Evolutionary conservation across 108 stramenopile species (phyloP).

Genomic region (Cylindrotheca fusiformis): DNA sequence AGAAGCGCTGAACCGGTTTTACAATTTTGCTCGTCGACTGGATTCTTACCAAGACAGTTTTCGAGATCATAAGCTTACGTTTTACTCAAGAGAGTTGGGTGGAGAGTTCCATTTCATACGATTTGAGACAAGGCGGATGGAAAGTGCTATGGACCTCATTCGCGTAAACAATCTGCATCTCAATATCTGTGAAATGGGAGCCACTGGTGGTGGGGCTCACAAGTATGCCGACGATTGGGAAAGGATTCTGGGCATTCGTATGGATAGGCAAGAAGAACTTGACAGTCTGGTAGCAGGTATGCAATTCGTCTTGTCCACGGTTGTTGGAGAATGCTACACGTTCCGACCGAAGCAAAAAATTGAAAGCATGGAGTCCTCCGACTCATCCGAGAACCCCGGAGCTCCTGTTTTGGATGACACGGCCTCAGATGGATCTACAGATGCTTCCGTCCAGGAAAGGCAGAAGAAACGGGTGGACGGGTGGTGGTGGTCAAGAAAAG

Average conservation of each 20-base stretch:
- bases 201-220: slow-evolving; percentile 97
- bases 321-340: slow-evolving; percentile 95
- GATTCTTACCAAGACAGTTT: slow-evolving; percentile 69
- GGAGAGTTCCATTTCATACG: slow-evolving; percentile 95
- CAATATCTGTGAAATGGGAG: slow-evolving; percentile 73
- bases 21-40: slow-evolving; percentile 74
- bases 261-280: slow-evolving; percentile 95
- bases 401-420: slow-evolving; percentile 3
- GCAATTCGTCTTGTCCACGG: slow-evolving; percentile 91
- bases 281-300: slow-evolving; percentile 95
- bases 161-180: slow-evolving; percentile 75
- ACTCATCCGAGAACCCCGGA: slow-evolving; percentile 2
- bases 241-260: slow-evolving; percentile 78
- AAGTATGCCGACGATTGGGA: slow-evolving; percentile 91
- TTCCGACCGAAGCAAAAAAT: slow-evolving; percentile 74
- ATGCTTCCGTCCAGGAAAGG: not conserved
- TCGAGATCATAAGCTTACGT: slow-evolving; percentile 86
- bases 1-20: slow-evolving; percentile 78
- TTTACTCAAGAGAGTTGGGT: slow-evolving; percentile 86
- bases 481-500: slow-evolving; percentile 89
- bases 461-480: slow-evolving; percentile 41
- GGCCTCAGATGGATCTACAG: not conserved
- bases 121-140: slow-evolving; percentile 94
- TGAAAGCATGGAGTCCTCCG: not conserved
- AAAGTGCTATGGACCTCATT: slow-evolving; percentile 90